These are phyloP conservation scores for Anisodus acutangulus DNA, from an alignment of 257 asterid genomes.

Conservation along the genomic window DNA sequence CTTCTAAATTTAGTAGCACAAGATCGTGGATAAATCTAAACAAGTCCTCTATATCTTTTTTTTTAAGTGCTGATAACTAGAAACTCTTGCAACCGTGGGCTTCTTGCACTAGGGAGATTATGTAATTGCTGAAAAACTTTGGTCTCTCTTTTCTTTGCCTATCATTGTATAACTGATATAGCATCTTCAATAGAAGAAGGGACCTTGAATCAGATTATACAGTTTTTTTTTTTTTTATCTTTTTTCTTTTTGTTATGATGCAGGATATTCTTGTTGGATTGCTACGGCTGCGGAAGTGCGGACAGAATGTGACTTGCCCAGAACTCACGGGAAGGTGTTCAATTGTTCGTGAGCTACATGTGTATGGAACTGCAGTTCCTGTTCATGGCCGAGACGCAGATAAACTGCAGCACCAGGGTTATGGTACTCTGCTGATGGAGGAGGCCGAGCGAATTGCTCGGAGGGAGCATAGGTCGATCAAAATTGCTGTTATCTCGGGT, in stretches of 20 bases:
- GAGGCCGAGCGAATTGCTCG: conserved; percentile 86
- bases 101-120: not conserved
- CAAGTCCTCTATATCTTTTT: not conserved
- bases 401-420: conserved; percentile 97
- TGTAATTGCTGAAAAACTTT: conserved; percentile 8
- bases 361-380: conserved; percentile 97
- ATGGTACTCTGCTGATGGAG: conserved; percentile 92
- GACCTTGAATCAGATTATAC: not conserved
- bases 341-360: conserved; percentile 91
- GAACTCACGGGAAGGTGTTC: conserved; percentile 92
- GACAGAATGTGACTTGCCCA: conserved; percentile 79
- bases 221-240: not conserved
- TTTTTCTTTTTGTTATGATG: conserved; percentile 19
- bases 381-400: conserved; percentile 94
- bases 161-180: not conserved
- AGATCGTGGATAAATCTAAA: not conserved
- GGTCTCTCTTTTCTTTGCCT: not conserved
- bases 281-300: conserved; percentile 83
- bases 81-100: not conserved
- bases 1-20: not conserved
- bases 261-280: conserved; percentile 98
- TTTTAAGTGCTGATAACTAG: not conserved
- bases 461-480: conserved; percentile 83
- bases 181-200: conserved; percentile 8
- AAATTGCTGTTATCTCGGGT: conserved; percentile 91